Evolutionary conservation across 805 yeast species (phyloP).

Genomic region (Zygosaccharomyces gambellarensis): DNA sequence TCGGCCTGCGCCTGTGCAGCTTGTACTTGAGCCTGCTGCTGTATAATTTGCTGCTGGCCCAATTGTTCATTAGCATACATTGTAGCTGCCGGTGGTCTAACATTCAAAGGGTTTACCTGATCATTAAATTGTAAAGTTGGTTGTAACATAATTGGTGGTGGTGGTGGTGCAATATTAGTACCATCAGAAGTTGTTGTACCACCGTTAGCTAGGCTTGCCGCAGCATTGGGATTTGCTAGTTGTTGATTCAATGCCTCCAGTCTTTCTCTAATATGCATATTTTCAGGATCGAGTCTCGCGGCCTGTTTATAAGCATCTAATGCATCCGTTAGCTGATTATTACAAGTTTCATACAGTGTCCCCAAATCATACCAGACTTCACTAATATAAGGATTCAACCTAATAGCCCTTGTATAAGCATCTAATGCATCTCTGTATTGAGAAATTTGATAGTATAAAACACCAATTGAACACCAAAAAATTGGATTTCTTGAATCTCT

Average conservation of each 20-base stretch:
- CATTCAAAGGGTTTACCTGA: conserved; percentile 30
- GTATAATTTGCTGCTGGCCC: conserved; percentile 13
- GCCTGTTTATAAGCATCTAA: conserved; percentile 96
- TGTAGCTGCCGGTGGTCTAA: conserved; percentile 21
- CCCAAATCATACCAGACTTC: conserved; percentile 99
- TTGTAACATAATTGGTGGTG: conserved; percentile 32
- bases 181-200: conserved; percentile 10
- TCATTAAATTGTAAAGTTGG: conserved; percentile 32
- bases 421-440: conserved; percentile 96
- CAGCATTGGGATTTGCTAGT: conserved; percentile 33
- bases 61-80: conserved; percentile 18
- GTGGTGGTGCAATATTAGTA: conserved; percentile 13
- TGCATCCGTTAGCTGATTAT: conserved; percentile 91
- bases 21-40: conserved; percentile 23
- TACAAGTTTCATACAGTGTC: conserved; percentile 93
- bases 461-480: conserved; percentile 96
- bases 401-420: conserved; percentile 94
- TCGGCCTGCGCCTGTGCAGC: conserved; percentile 17
- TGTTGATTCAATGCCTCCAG: conserved; percentile 73
- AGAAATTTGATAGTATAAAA: conserved; percentile 88
- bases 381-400: conserved; percentile 90
- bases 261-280: conserved; percentile 90
- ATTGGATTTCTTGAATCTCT: conserved; percentile 96
- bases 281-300: conserved; percentile 88
- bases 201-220: conserved; percentile 9